Evolutionary conservation across 116 monocot genomes (phyloP), one percentile per base, ranked within the genome.

Genomic region (Papilionanthe hybrid): DNA sequence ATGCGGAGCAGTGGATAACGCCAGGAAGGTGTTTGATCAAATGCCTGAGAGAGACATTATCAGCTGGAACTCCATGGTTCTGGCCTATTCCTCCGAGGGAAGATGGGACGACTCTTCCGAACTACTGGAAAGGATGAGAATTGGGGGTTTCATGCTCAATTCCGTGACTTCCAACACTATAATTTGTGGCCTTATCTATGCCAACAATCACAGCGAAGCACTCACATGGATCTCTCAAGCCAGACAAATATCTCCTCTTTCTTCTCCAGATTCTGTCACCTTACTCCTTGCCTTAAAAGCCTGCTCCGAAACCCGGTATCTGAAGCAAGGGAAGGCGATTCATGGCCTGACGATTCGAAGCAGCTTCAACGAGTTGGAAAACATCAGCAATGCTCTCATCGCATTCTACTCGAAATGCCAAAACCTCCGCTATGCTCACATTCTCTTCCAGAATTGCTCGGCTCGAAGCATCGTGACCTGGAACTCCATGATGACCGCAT

Each of bases 21-120:
- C 85, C 5, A 7, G 79, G 72, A 44, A 76, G 49, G 49, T 84
- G 43, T 88, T 88, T 65, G 82, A 82, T n/a, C 79, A 58, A 69
- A 82, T 88, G 85, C 41, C 9, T 48, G 42, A 76, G 29, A 79
- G 80, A 55, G 79, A 73, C 78, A 76, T 69, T 1, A 80, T 88
- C 0, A 80, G 85, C 2, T 88, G 85, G 85, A 88, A 85, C 57
- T 74, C 85, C 17, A 82, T 88, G 82, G 82, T 88, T 42, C 78
- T 73, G 0, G 79, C 65, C 4, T 85, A 85, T 20, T 29, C 56
- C 43, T 47, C 15, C 49, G 53, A 20, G 72, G 82, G 80, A n/a
- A 45, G 74, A 30, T 78, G 80, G 78, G 57, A 53, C 27, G 79
- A 75, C 65, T 9, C 47, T 0, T 58, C 55, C 37, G 67, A 56